Base-by-base conservation (phyloP, 1,139 yeast species). In the Suhomyces wounanorum region DNA sequence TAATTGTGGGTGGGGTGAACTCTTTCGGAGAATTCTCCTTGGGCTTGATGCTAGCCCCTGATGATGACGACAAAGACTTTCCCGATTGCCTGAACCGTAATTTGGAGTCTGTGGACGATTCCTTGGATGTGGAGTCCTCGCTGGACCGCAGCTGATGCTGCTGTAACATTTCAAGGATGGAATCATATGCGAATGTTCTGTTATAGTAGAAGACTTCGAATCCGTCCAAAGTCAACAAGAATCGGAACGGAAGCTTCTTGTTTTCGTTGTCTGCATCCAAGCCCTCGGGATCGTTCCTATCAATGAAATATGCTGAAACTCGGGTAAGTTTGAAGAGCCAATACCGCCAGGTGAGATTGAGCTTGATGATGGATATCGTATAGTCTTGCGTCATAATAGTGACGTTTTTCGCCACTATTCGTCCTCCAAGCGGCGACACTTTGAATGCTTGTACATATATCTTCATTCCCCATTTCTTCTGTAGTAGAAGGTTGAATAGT, bases 331-430 rank as follows among this genome's bases (percentile, higher is more conserved):
- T 72, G 49, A 89, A 61, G 17, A 76, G 72, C 98, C 98, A 94
- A 65, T 90, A 94, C 53, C 96, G 68, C 98, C 98, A 94, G 0
- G 96, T 89, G 31, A 94, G 64, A 56, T 83, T 82, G 3, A 92
- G 85, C 55, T 85, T 85, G 21, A 88, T 77, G 1, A 89, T 75
- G 8, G 90, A 80, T 1, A 89, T 65, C 2, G 96, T 83, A 55
- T 83, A 83, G 67, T 92, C 87, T 44, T 83, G 75, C 11, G 90
- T 87, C 10, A 87, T 80, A 21, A 89, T 75, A 1, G 89, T 80
- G 28, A 91, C 64, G 63, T 91, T 90, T 59, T 86, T 88, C 62
- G 91, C 82, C 64, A 88, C 83, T 2, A 94, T 52, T 35, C 96
- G 78, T 0, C 98, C 98, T 1, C 92, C 96, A 1, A 94, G 69